Percentiles rank a stretch among this genome's conserved stretches.
Evolutionary conservation across 2,329 filamentous ascomycete species (phyloP).

Genomic region (Cladosporium sp.): DNA sequence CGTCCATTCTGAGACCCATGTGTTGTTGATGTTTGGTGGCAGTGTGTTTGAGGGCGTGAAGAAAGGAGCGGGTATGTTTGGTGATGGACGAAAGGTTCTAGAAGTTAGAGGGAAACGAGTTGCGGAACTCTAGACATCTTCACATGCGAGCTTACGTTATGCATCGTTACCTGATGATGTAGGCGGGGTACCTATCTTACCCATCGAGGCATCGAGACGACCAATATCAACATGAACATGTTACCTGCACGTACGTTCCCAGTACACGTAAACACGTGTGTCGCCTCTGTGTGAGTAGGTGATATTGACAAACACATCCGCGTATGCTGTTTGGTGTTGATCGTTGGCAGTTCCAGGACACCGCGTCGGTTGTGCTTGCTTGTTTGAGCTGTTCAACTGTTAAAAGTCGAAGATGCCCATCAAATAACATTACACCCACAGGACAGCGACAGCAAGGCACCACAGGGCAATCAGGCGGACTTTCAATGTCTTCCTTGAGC

Average conservation of each 20-base stretch:
- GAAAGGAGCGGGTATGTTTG: not conserved
- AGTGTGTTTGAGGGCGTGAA: not conserved
- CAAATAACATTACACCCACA: too few relatives aligned
- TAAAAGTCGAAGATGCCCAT: too few relatives aligned
- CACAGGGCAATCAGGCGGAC: not conserved
- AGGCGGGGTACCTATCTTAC: not conserved
- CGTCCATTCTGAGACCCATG: conserved; percentile 64
- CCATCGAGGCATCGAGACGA: too few relatives aligned
- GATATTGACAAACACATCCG: too few relatives aligned
- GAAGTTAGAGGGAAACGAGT: not conserved
- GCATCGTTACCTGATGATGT: not conserved
- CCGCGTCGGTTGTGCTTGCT: too few relatives aligned
- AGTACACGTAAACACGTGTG: fast-evolving
- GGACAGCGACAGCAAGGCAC: not conserved
- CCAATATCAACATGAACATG: not conserved
- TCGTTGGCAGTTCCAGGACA: too few relatives aligned
- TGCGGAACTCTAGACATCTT: not conserved
- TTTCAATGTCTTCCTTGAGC: not conserved
- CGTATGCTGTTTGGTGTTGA: too few relatives aligned
- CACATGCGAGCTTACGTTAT: not conserved
- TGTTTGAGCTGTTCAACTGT: too few relatives aligned
- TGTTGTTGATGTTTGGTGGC: not conserved
- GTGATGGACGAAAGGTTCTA: not conserved
- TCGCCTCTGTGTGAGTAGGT: not conserved
- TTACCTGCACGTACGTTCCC: too few relatives aligned